Evolutionary conservation across 306 rosid species (phyloP).

Genomic region (Glycine tomentella): DNA sequence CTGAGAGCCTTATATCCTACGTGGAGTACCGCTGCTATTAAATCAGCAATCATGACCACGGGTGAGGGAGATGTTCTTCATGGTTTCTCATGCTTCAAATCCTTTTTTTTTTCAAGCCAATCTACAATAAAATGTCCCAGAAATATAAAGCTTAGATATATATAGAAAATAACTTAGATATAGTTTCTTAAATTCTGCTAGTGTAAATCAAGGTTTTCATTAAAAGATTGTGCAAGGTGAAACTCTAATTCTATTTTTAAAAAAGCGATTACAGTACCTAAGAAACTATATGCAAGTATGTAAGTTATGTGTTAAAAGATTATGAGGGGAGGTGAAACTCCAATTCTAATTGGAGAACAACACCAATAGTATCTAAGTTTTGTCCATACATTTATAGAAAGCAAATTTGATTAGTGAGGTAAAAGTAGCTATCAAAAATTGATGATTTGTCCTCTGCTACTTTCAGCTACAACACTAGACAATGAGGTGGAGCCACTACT

Average conservation of each 20-base stretch:
- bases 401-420: background rate
- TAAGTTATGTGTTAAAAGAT: too few relatives aligned
- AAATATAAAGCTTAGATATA: background rate
- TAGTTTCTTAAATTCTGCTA: too few relatives aligned
- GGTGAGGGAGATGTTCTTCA: constrained; percentile 60
- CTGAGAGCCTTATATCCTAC: constrained; percentile 74
- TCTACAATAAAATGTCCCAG: background rate
- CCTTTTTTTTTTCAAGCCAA: constrained; percentile 5
- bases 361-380: too few relatives aligned
- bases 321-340: too few relatives aligned
- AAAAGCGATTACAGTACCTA: too few relatives aligned
- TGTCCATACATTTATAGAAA: background rate
- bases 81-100: background rate
- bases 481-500: constrained; percentile 61
- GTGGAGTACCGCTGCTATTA: constrained; percentile 93
- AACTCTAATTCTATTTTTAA: too few relatives aligned
- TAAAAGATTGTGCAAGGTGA: too few relatives aligned
- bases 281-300: too few relatives aligned
- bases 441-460: constrained; percentile 1
- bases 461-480: constrained; percentile 69
- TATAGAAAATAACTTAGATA: too few relatives aligned
- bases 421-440: background rate
- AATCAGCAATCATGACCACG: constrained; percentile 95
- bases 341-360: too few relatives aligned
- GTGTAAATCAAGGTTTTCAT: too few relatives aligned